Conservation (phyloP, 208 protist genomes). For the Trypanosoma brucei region DNA sequence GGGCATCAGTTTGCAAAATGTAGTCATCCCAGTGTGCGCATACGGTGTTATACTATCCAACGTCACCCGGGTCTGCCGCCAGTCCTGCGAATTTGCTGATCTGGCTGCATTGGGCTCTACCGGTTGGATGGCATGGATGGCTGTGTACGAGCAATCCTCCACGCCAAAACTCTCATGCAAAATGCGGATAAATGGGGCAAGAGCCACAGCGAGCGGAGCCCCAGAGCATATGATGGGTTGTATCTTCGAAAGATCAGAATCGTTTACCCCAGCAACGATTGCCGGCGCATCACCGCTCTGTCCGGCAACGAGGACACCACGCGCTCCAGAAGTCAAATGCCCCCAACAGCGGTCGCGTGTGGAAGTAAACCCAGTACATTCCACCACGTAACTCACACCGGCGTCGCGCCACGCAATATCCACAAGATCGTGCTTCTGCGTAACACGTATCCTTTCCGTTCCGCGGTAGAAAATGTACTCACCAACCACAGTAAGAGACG, state of each 20-base stretch:
- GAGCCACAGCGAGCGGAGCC: slow-evolving; percentile 98
- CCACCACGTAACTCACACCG: slow-evolving; percentile 93
- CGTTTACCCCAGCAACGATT: slow-evolving; percentile 95
- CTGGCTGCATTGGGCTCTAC: slow-evolving; percentile 95
- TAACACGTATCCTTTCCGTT: slow-evolving; percentile 31
- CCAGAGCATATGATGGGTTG: slow-evolving; percentile 94
- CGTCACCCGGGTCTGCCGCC: slow-evolving; percentile 91
- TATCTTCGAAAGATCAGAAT: slow-evolving; percentile 62
- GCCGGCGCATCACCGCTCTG: slow-evolving; percentile 92
- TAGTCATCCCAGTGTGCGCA: slow-evolving; percentile 95
- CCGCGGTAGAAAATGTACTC: slow-evolving; percentile 51
- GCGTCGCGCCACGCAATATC: slow-evolving; percentile 89
- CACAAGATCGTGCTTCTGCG: slow-evolving; percentile 62
- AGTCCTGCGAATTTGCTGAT: slow-evolving; percentile 90
- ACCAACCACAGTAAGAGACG: slow-evolving; percentile 22
- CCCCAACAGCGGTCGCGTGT: slow-evolving; percentile 78
- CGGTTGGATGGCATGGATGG: slow-evolving; percentile 95
- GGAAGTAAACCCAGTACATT: slow-evolving; percentile 97
- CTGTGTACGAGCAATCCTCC: slow-evolving; percentile 96
- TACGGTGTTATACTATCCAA: slow-evolving; percentile 97
- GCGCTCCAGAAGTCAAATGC: slow-evolving; percentile 93
- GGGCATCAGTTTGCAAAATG: slow-evolving; percentile 92
- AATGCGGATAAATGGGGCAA: slow-evolving; percentile 94
- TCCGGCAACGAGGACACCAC: slow-evolving; percentile 97
- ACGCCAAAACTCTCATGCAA: slow-evolving; percentile 94